Conservation (phyloP, 176 grass and related monocot species). For the Oryza glaberrima region DNA sequence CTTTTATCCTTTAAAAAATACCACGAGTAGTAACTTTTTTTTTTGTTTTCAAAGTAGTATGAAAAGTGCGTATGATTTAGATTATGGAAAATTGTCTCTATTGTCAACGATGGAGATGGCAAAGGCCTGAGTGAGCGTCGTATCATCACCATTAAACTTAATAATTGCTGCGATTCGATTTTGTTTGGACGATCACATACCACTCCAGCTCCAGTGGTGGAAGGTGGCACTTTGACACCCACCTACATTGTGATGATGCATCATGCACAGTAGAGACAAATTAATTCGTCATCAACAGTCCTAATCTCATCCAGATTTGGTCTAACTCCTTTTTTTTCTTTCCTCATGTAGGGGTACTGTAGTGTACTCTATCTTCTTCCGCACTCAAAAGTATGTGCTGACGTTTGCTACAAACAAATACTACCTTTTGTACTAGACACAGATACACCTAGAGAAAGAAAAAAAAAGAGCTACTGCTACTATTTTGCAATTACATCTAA, state of each 20-base stretch:
- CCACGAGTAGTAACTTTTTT: neutral
- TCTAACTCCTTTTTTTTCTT: neutral
- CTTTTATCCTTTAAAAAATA: too few species aligned
- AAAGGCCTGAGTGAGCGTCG: too few species aligned
- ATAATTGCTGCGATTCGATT: too few species aligned
- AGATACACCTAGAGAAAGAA: neutral
- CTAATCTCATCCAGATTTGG: neutral
- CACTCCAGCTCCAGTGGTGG: neutral
- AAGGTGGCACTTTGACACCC: neutral
- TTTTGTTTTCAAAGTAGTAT: neutral
- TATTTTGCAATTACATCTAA: neutral
- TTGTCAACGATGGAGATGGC: neutral
- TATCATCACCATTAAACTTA: neutral
- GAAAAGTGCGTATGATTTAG: neutral
- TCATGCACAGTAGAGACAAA: too few species aligned
- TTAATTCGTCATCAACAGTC: neutral
- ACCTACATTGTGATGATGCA: neutral
- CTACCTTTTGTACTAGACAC: neutral
- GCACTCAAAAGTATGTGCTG: neutral
- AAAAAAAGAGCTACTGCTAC: neutral
- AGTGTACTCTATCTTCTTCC: neutral
- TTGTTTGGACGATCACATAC: too few species aligned
- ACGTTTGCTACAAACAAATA: neutral
- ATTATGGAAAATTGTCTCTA: neutral
- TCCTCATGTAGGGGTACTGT: neutral